Evolutionary conservation across 495 filamentous ascomycete species (phyloP).

Genomic region (Staphylotrichum tortipilum): DNA sequence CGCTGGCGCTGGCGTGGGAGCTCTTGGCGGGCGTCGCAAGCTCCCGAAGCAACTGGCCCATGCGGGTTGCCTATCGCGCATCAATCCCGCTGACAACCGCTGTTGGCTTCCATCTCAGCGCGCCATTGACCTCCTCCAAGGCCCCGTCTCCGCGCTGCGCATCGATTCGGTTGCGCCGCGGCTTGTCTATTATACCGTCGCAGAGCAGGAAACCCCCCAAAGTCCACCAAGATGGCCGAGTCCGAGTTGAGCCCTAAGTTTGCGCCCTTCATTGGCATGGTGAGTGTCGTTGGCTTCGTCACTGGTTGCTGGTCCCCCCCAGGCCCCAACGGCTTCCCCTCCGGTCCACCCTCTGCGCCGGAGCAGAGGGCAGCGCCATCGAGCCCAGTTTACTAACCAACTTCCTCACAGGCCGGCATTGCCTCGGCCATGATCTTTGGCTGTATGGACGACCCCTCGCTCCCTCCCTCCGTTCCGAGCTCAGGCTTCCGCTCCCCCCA

Average conservation of each 20-base stretch:
- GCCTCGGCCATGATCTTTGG: conserved; percentile 93
- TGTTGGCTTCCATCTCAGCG: too few species aligned
- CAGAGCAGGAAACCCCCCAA: background rate
- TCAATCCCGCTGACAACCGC: background rate
- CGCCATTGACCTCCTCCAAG: too few species aligned
- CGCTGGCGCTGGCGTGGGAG: too few species aligned
- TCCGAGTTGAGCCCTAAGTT: conserved; percentile 74
- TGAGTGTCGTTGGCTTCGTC: conserved; percentile 31
- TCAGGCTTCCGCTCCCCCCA: background rate
- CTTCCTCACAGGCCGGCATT: conserved; percentile 65
- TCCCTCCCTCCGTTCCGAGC: conserved; percentile 7
- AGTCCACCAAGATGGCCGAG: conserved; percentile 49
- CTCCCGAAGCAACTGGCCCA: conserved; percentile 6
- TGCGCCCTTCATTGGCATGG: conserved; percentile 96
- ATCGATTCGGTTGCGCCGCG: too few species aligned
- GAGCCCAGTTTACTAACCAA: conserved; percentile 27
- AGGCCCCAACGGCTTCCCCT: background rate
- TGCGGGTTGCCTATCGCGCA: conserved; percentile 4
- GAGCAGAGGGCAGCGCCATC: background rate
- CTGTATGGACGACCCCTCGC: conserved; percentile 49
- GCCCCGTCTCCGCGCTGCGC: too few species aligned
- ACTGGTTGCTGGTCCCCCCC: too few species aligned
- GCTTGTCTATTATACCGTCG: too few species aligned
- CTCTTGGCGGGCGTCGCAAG: conserved; percentile 10
- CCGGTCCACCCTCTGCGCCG: background rate